Base-by-base conservation (phyloP, 345 rosid genomes). In the Erodium maritimum region DNA sequence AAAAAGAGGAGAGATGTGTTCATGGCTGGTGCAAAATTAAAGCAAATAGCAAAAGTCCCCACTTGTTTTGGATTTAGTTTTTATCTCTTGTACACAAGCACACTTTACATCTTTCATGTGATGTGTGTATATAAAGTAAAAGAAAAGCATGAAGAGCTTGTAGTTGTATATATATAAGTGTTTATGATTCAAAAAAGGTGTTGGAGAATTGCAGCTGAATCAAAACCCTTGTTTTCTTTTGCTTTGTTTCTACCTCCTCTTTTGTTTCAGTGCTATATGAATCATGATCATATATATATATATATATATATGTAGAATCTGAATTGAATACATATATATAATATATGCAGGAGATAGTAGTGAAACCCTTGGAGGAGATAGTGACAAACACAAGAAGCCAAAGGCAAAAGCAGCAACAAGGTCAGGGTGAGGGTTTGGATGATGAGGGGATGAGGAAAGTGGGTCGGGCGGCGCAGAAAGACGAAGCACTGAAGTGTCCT, bases 361-460 rank as follows among this genome's bases (percentile, higher is more conserved):
- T 85, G 85, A 93, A 87, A 60, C 95, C 97, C 10, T 71, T 87
- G 58, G 95, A 93, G 58, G 96, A 85, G 61, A 83, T 89, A 67
- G 84, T 83, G 29, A 77, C 95, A 58, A 84, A 77, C 58, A 64
- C 91, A 68, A 13, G 46, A 7, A 18, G n/a, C n/a, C 48, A 54
- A 17, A 75, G 81, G 60, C 69, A 79, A 55, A 78, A 72, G 34
- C 75, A 77, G 3, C 66, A 69, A 21, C 14, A 76, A 52, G 24
- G 75, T 22, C 46, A 78, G 54, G 57, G 74, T 54, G 63, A 11
- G 4, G 37, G 67, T 69, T 68, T 69, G 25, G 90, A 85, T 55
- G 19, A n/a, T n/a, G n/a, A n/a, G n/a, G n/a, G n/a, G n/a, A n/a
- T n/a, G 57, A 64, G 61, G 70, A 82, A 81, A 77, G 83, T 85